phyloP scores from a whole-genome alignment of 2,329 filamentous ascomycete genomes.

The Colletotrichum sp. region DNA sequence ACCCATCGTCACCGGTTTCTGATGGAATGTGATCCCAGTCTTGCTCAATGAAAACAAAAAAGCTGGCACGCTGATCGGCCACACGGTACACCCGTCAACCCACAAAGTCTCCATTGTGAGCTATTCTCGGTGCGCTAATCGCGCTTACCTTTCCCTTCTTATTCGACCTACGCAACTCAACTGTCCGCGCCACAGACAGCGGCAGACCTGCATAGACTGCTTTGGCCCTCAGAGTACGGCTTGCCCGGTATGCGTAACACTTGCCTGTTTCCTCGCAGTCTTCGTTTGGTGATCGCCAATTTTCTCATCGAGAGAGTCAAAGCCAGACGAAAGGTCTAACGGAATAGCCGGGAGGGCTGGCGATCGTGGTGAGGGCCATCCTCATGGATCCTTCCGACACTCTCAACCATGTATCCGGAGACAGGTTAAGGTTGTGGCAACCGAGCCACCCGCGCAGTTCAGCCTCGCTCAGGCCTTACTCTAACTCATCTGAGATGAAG shows the following conservation, averaged over 20 bases:
- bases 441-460: neutral
- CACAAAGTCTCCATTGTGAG: neutral
- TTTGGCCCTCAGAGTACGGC: neutral
- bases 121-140: neutral
- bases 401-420: neutral
- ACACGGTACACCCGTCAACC: neutral
- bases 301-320: neutral
- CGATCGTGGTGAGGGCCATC: neutral
- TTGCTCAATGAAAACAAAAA: neutral
- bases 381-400: neutral
- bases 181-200: neutral
- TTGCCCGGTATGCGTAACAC: neutral
- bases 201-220: neutral
- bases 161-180: neutral
- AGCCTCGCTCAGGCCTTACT: neutral
- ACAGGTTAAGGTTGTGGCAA: neutral
- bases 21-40: neutral
- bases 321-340: neutral
- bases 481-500: neutral
- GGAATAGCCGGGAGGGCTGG: neutral
- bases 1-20: neutral
- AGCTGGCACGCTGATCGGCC: neutral
- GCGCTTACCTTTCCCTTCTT: neutral
- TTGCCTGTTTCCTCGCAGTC: neutral
- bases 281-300: neutral